Base-by-base conservation (phyloP, 345 rosid genomes). In the Lepidium didymum region DNA sequence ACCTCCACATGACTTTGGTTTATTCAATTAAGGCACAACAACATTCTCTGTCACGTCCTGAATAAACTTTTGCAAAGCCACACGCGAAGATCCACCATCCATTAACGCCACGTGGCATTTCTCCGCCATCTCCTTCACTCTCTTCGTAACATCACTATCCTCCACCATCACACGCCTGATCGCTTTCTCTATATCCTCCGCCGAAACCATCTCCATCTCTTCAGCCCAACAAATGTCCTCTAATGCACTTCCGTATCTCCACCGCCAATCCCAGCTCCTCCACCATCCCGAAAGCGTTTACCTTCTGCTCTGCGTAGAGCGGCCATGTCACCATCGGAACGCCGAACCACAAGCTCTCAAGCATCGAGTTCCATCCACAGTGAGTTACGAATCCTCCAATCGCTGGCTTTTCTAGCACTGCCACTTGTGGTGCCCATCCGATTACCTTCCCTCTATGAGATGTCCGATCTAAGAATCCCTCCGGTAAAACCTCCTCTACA, bases 311-410 rank as follows among this genome's bases (percentile, higher is more conserved):
- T 0, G 74, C 75, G 55, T 64, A 69, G 4, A 73, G 72, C 10
- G 91, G 91, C 86, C 86, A 81, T 0, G 87, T 69, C 11, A 82
- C 84, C 12, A 80, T 62, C 5, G 85, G 87, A 13, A 86, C 86
- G 6, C 83, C 85, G 10, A 76, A 80, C 87, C 87, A 83, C 36
- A 84, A 10, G 57, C 86, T 76, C 77, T 88, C 91, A 2, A 86
- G 59, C 1, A 59, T 64, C 1, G 95, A 88, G 69, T 88, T 88
- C 91, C 95, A 87, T 0, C 90, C 96, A 7, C 89, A 84, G 56
- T 87, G 89, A 5, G 91, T 68, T 1, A 85, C 85, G 7, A 87
- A 85, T 0, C 86, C 81, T 3, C 84, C 90, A 0, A 81, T 54
- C 0, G 90, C 79, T 3, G 71, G 64, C 33, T 85, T 86, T 3